Conservation (phyloP, 2,329 filamentous ascomycete genomes). For the Penicillium decumbens region DNA sequence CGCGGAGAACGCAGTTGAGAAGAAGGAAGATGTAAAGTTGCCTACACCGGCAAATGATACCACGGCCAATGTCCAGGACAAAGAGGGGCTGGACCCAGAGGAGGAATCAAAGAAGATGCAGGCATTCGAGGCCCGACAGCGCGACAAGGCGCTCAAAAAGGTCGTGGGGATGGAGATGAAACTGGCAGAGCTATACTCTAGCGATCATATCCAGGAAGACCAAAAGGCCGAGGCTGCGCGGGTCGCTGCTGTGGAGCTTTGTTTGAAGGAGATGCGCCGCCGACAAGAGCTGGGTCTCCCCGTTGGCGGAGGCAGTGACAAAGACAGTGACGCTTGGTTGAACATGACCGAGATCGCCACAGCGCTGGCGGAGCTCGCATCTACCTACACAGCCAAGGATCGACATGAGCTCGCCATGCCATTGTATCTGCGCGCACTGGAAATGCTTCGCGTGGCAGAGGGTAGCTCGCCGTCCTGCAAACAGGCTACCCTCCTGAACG, state of each 20-base stretch:
- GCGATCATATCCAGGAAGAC: slow-evolving; percentile 67
- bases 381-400: slow-evolving; percentile 68
- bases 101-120: slow-evolving; percentile 24
- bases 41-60: slow-evolving; percentile 18
- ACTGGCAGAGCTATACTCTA: slow-evolving; percentile 75
- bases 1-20: slow-evolving; percentile 14
- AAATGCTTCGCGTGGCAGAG: slow-evolving; percentile 54
- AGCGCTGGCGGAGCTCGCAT: slow-evolving; percentile 58
- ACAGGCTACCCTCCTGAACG: slow-evolving; percentile 66
- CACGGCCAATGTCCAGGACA: slow-evolving; percentile 18
- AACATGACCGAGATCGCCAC: slow-evolving; percentile 37
- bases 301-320: slow-evolving; percentile 55
- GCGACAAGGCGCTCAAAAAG: slow-evolving; percentile 67
- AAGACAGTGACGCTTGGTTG: slow-evolving; percentile 32
- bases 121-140: slow-evolving; percentile 38
- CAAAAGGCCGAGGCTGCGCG: slow-evolving; percentile 71
- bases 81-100: slow-evolving; percentile 22
- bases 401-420: slow-evolving; percentile 79
- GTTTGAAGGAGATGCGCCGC: slow-evolving; percentile 67
- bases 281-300: slow-evolving; percentile 64
- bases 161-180: slow-evolving; percentile 74
- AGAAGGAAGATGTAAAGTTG: slow-evolving; percentile 15
- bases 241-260: slow-evolving; percentile 75
- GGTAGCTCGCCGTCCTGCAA: slow-evolving; percentile 60
- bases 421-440: slow-evolving; percentile 78